Conservation (phyloP, 306 rosid species). For the Cicer arietinum region DNA sequence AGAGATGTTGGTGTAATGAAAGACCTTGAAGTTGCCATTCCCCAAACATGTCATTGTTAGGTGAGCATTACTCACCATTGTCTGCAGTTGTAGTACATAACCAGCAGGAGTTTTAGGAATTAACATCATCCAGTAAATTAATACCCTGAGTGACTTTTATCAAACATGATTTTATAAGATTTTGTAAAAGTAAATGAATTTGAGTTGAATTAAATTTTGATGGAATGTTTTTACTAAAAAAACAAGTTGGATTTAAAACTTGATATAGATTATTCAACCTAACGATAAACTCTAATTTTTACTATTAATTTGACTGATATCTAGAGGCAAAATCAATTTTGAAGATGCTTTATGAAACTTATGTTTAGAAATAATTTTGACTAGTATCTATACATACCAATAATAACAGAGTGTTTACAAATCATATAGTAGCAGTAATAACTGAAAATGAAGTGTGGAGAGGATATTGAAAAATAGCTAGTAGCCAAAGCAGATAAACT, state of each 20-base stretch:
- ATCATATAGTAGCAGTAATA: not conserved
- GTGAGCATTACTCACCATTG: conserved; percentile 80
- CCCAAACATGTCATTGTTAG: conserved; percentile 82
- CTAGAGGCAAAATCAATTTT: not conserved
- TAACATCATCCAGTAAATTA: conserved; percentile 10
- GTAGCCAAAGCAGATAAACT: conserved; percentile 23
- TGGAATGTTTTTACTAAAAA: not conserved
- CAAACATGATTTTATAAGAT: not conserved
- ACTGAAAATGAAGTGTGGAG: not conserved
- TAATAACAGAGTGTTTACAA: not conserved
- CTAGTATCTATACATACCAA: not conserved
- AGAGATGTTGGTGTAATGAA: conserved; percentile 76
- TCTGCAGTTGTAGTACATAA: conserved; percentile 66
- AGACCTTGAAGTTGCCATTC: conserved; percentile 79
- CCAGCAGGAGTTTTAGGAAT: conserved; percentile 38
- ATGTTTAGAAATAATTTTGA: not conserved
- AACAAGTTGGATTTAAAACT: not conserved
- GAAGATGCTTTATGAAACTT: not conserved
- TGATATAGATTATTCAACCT: not conserved
- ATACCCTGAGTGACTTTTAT: conserved; percentile 16
- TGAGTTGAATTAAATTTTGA: not conserved
- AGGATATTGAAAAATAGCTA: conserved; percentile 16
- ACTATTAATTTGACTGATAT: not conserved
- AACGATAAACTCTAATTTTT: not conserved
- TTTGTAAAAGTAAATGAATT: not conserved